Conservation (phyloP, 805 yeast species). For the Ogataea naganishii region DNA sequence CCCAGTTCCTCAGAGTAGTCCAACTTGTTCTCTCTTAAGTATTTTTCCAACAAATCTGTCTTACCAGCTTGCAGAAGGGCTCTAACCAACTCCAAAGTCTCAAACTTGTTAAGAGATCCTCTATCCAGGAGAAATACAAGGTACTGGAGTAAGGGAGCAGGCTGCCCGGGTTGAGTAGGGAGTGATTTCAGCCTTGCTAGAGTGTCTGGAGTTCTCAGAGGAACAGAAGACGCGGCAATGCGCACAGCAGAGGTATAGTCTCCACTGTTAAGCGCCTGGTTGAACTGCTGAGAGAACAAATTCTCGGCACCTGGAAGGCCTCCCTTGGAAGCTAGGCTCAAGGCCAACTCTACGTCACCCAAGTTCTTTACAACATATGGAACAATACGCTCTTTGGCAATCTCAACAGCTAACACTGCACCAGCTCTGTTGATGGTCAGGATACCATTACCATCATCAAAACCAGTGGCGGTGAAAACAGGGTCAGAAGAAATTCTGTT, state of each 20-base stretch:
- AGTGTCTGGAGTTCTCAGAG: slow-evolving; percentile 89
- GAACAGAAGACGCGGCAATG: slow-evolving; percentile 91
- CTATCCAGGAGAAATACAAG: slow-evolving; percentile 86
- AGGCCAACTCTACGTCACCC: slow-evolving; percentile 79
- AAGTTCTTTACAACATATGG: slow-evolving; percentile 85
- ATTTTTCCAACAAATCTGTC: slow-evolving; percentile 87
- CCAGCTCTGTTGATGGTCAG: slow-evolving; percentile 92
- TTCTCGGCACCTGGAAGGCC: slow-evolving; percentile 97
- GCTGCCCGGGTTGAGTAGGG: slow-evolving; percentile 89
- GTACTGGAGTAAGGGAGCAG: slow-evolving; percentile 89
- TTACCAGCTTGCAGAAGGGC: slow-evolving; percentile 95
- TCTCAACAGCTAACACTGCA: slow-evolving; percentile 87
- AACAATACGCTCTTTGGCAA: slow-evolving; percentile 74
- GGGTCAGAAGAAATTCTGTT: slow-evolving; percentile 95
- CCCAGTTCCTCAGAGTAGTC: slow-evolving; percentile 96
- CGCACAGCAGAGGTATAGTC: slow-evolving; percentile 91
- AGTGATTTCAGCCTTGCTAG: slow-evolving; percentile 85
- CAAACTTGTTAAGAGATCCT: slow-evolving; percentile 87
- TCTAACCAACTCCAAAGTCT: slow-evolving; percentile 88
- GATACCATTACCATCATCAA: slow-evolving; percentile 70
- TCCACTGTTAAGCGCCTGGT: slow-evolving; percentile 71
- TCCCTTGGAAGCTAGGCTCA: slow-evolving; percentile 87
- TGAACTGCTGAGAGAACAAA: slow-evolving; percentile 86
- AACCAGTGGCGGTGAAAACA: slow-evolving; percentile 80
- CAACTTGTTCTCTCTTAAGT: slow-evolving; percentile 91